Evolutionary conservation across 305 asterid species (phyloP).

Genomic region (Fraxinus dipetala): DNA sequence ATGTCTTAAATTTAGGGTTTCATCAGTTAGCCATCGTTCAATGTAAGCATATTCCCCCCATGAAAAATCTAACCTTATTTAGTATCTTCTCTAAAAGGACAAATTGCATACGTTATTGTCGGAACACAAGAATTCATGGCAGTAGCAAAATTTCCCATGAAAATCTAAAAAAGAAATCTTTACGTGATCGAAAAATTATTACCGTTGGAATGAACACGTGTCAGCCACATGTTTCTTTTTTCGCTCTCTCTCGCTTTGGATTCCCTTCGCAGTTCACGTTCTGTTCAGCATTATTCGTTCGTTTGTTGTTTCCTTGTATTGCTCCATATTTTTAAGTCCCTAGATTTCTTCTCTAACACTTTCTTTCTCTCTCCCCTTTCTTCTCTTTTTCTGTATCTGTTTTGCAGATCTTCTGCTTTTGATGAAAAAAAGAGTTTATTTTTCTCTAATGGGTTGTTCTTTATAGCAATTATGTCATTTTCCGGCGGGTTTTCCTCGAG

Average conservation of each 20-base stretch:
- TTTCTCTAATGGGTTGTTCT: conserved; percentile 34
- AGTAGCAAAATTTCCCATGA: background rate
- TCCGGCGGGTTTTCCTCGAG: conserved; percentile 26
- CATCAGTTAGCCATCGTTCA: background rate
- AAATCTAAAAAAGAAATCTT: conserved; percentile 15
- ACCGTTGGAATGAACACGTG: conserved; percentile 77
- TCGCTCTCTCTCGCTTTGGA: conserved; percentile 35
- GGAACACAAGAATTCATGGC: background rate
- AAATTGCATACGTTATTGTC: background rate
- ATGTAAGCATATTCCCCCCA: background rate
- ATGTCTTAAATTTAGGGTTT: background rate
- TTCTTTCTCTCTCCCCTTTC: conserved; percentile 15
- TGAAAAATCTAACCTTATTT: background rate
- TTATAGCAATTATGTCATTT: conserved; percentile 47
- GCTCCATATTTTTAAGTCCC: conserved; percentile 11
- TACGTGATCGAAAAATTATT: conserved; percentile 32
- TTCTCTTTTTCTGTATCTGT: background rate
- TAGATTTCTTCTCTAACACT: conserved; percentile 4
- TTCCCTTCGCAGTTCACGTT: conserved; percentile 26
- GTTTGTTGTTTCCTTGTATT: background rate
- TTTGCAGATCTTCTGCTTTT: conserved; percentile 5
- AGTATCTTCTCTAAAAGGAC: background rate
- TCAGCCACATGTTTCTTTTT: conserved; percentile 48
- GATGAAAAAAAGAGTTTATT: background rate
- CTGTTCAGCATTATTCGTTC: conserved; percentile 10